Evolutionary conservation across 2,329 filamentous ascomycete species (phyloP).

Genomic region (Teratosphaeriaceae sp.): DNA sequence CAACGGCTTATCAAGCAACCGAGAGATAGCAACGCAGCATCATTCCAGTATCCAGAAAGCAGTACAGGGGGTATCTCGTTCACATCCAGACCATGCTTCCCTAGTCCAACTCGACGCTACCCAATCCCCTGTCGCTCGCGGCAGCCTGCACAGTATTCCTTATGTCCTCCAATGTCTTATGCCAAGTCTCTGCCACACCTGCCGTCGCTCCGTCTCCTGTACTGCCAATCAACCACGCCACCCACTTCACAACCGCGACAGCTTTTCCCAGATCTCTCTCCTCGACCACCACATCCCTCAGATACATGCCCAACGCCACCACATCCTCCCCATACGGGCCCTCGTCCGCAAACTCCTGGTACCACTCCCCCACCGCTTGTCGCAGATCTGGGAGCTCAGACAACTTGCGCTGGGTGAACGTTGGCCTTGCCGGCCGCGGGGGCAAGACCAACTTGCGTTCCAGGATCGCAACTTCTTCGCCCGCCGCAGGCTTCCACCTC

Average conservation of each 20-base stretch:
- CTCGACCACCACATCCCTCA: constrained; percentile 62
- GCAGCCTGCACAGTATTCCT: too few species aligned
- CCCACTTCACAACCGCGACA: constrained; percentile 62
- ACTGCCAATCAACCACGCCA: constrained; percentile 34
- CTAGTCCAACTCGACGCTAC: too few species aligned
- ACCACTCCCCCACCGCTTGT: constrained; percentile 69
- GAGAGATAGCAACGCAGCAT: too few species aligned
- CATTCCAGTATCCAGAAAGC: too few species aligned
- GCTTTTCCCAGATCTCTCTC: constrained; percentile 76
- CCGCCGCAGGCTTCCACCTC: constrained; percentile 14
- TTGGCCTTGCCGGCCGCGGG: constrained; percentile 47
- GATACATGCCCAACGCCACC: constrained; percentile 63
- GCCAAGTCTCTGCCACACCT: too few species aligned
- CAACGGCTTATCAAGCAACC: too few species aligned
- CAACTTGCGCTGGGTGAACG: constrained; percentile 56
- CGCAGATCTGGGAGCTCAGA: constrained; percentile 58
- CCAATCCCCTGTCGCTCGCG: too few species aligned
- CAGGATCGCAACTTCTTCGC: constrained; percentile 18
- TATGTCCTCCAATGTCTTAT: too few species aligned
- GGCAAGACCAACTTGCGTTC: constrained; percentile 41
- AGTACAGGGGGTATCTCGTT: too few species aligned
- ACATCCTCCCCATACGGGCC: constrained; percentile 78
- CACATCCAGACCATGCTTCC: too few species aligned
- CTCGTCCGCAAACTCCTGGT: constrained; percentile 60
- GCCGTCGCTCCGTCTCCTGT: constrained; percentile 24